phyloP scores from a whole-genome alignment of 2,329 filamentous ascomycete species.

The Sordariomycetes sp. region DNA sequence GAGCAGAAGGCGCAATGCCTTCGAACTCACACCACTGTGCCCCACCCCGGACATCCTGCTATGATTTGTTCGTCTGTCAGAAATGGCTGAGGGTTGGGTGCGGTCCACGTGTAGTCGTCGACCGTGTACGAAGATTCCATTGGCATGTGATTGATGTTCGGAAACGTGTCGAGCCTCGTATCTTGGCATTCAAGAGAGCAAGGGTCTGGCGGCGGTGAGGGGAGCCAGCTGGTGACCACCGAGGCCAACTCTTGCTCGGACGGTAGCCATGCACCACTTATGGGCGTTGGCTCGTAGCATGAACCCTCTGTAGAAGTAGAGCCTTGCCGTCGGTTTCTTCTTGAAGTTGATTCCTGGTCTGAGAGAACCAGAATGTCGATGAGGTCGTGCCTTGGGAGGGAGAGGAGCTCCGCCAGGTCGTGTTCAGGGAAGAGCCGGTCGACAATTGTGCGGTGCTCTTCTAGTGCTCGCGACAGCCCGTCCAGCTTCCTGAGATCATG shows the following conservation, averaged over 20 bases:
- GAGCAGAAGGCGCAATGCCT: no score
- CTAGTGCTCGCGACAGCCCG: not conserved
- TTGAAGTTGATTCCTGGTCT: not conserved
- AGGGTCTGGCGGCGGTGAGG: not conserved
- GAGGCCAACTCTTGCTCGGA: no score
- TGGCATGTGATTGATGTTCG: not conserved
- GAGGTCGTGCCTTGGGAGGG: constrained; percentile 1
- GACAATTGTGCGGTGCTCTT: constrained; percentile 1
- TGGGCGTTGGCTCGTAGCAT: no score
- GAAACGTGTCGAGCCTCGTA: not conserved
- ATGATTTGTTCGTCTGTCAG: no score
- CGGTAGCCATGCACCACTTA: no score
- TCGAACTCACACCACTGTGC: no score
- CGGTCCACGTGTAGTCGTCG: no score
- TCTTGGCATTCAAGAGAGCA: not conserved
- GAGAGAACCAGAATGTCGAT: not conserved
- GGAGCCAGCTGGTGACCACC: constrained; percentile 1
- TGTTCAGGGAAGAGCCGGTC: constrained; percentile 1
- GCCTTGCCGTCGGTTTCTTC: no score
- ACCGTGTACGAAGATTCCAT: not conserved
- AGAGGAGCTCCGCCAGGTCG: not conserved
- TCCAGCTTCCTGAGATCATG: not conserved
- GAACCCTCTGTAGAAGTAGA: no score
- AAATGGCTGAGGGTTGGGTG: no score
- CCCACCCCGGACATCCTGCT: no score